Evolutionary conservation across 371 early-diverging fungal genomes (phyloP).

Genomic region (Actinomortierella wolfii): DNA sequence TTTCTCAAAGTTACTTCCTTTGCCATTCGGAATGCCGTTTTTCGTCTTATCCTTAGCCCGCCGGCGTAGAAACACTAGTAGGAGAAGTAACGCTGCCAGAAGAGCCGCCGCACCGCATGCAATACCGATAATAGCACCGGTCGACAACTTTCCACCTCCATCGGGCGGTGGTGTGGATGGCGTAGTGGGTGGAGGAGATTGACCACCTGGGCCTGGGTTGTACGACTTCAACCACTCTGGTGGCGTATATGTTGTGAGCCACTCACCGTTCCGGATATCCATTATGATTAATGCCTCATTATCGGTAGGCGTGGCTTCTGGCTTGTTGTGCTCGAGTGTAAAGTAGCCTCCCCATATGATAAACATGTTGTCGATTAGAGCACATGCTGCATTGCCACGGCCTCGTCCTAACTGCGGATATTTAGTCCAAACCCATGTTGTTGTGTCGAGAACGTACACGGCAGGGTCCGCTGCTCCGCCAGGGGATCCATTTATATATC

Average conservation of each 20-base stretch:
- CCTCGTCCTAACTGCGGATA: constrained; percentile 8
- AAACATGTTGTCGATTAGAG: constrained; percentile 24
- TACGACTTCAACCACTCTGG: constrained; percentile 4
- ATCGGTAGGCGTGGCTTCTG: constrained; percentile 8
- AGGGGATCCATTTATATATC: constrained; percentile 5
- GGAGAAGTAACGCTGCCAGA: background rate
- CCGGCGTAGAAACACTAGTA: too few species aligned
- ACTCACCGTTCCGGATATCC: constrained; percentile 11
- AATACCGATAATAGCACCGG: constrained; percentile 24
- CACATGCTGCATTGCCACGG: constrained; percentile 31
- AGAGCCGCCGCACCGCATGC: constrained; percentile 9
- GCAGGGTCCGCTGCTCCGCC: constrained; percentile 15
- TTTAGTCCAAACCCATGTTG: constrained; percentile 32
- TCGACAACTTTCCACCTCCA: constrained; percentile 2
- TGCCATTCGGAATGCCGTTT: too few species aligned
- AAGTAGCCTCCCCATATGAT: constrained; percentile 37
- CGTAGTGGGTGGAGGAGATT: background rate
- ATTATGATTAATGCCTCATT: constrained; percentile 25
- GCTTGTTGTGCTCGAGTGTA: constrained; percentile 13
- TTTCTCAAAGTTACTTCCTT: too few species aligned
- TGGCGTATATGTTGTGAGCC: constrained; percentile 28
- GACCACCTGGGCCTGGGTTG: background rate
- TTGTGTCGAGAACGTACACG: constrained; percentile 25
- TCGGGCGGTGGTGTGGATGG: background rate
- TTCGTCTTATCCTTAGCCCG: too few species aligned